phyloP scores from a whole-genome alignment of 2,329 filamentous ascomycete genomes.

The Sporothrix variecibatus region DNA sequence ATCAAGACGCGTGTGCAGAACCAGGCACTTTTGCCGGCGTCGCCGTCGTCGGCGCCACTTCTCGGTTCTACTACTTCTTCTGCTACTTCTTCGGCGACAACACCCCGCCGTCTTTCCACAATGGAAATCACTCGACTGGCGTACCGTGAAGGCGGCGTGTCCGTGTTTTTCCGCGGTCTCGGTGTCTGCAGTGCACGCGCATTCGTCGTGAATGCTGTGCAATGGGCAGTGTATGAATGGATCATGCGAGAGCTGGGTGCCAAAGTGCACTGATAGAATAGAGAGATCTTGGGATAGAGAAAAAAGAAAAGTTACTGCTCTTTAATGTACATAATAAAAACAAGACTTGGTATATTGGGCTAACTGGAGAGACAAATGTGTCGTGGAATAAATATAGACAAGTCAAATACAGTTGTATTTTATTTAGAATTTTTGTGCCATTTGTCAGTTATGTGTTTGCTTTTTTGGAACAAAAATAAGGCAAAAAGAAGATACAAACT shows the following conservation, averaged over 20 bases:
- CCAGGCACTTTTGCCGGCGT: conserved; percentile 48
- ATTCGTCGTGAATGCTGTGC: conserved; percentile 90
- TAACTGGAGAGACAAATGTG: not conserved
- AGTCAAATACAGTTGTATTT: not conserved
- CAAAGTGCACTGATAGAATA: conserved; percentile 14
- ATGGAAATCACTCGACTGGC: conserved; percentile 65
- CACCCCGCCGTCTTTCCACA: conserved; percentile 47
- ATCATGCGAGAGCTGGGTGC: conserved; percentile 64
- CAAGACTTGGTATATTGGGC: not conserved
- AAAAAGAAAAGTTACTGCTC: not conserved
- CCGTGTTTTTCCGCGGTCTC: conserved; percentile 72
- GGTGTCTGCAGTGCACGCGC: conserved; percentile 81
- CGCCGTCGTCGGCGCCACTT: conserved; percentile 36
- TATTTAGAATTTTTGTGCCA: not conserved
- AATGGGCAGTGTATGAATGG: conserved; percentile 92
- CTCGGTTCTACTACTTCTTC: conserved; percentile 31
- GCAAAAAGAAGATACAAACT: no score
- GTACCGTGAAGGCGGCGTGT: conserved; percentile 63
- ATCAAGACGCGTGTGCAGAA: conserved; percentile 92
- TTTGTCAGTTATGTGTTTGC: not conserved
- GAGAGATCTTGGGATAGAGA: not conserved
- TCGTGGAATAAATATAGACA: not conserved
- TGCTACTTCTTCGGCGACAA: conserved; percentile 23
- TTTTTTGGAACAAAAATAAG: no score
- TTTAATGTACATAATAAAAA: not conserved